Base-by-base conservation (phyloP, 805 yeast genomes). In the Candida jianshihensis region DNA sequence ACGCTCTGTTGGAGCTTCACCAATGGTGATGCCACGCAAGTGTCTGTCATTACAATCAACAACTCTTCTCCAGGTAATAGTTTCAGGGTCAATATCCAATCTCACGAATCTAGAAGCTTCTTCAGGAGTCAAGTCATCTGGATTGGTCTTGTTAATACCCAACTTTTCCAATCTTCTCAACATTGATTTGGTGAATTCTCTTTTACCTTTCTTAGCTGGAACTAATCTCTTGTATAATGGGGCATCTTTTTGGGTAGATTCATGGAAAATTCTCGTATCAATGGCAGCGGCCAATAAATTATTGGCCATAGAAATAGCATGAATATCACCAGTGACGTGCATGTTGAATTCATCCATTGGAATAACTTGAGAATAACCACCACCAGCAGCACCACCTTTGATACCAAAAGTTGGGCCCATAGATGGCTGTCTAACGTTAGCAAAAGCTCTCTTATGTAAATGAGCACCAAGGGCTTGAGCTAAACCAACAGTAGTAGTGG, bases 381-480 rank as follows among this genome's bases (percentile, higher is more conserved):
- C 98, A 51, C 98, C 98, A 15, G 97, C 97, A 39, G 98, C 98
- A 61, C 97, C 97, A 55, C 98, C 98, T 66, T 90, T 90, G 52
- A 90, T 88, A 60, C 98, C 98, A 53, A 90, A 90, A 15, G 97
- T 90, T 35, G 98, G 98, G 27, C 97, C 97, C 96, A 90, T 87
- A 9, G 95, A 83, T 20, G 97, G 97, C 61, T 90, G 98, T 61
- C 98, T 83, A 35, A 90, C 96, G 53, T 86, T 88, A 36, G 97
- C 98, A 60, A 89, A 78, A 26, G 95, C 79, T 40, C 81, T 81
- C 59, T 76, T 78, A 35, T 78, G 73, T 51, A 90, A 70, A 53
- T 87, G 94, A 19, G 96, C 96, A 42, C 96, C 95, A 40, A 90
- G 67, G 13, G 98, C 95, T 64, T 90, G 97, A n/a, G 92, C 95